Conservation (phyloP, 2,329 filamentous ascomycete genomes). For the Aspergillus transmontanensis region DNA sequence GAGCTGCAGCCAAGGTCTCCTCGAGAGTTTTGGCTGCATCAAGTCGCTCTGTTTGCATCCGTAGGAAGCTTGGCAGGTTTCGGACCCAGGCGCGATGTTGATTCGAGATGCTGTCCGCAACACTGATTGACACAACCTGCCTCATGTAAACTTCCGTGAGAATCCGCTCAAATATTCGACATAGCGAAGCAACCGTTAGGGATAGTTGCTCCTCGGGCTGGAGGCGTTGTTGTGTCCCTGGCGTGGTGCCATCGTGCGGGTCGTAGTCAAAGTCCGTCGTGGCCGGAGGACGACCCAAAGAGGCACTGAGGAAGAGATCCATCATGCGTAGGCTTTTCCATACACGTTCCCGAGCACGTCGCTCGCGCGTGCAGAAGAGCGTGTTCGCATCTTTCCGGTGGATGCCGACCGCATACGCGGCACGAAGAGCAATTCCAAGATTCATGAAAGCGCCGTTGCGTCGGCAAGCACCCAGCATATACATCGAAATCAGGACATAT, state of each 20-base stretch:
- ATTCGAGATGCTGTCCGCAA: slow-evolving; percentile 45
- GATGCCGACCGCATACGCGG: slow-evolving; percentile 56
- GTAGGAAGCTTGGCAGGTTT: slow-evolving; percentile 47
- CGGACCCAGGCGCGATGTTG: slow-evolving; percentile 47
- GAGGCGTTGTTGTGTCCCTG: slow-evolving; percentile 21
- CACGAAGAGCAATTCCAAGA: slow-evolving; percentile 54
- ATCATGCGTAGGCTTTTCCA: slow-evolving; percentile 58
- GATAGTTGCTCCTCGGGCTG: slow-evolving; percentile 47
- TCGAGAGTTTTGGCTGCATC: slow-evolving; percentile 41
- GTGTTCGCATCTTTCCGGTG: slow-evolving; percentile 56
- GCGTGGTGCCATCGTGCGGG: slow-evolving; percentile 35
- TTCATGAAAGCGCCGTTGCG: slow-evolving; percentile 57
- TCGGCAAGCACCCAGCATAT: slow-evolving; percentile 54
- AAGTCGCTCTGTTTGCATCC: slow-evolving; percentile 49
- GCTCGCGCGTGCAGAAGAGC: slow-evolving; percentile 48
- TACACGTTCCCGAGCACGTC: slow-evolving; percentile 49
- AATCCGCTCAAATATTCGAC: slow-evolving; percentile 46
- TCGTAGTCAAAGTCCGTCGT: slow-evolving; percentile 55
- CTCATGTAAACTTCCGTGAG: slow-evolving; percentile 48
- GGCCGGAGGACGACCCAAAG: slow-evolving; percentile 55
- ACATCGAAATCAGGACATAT: slow-evolving; percentile 55
- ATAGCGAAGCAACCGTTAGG: slow-evolving; percentile 49
- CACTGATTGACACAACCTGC: slow-evolving; percentile 45
- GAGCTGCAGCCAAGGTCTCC: slow-evolving; percentile 49
- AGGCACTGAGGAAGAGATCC: slow-evolving; percentile 55